Evolutionary conservation across 2,329 filamentous ascomycete genomes (phyloP).

Genomic region (Paecilomyces formosus): DNA sequence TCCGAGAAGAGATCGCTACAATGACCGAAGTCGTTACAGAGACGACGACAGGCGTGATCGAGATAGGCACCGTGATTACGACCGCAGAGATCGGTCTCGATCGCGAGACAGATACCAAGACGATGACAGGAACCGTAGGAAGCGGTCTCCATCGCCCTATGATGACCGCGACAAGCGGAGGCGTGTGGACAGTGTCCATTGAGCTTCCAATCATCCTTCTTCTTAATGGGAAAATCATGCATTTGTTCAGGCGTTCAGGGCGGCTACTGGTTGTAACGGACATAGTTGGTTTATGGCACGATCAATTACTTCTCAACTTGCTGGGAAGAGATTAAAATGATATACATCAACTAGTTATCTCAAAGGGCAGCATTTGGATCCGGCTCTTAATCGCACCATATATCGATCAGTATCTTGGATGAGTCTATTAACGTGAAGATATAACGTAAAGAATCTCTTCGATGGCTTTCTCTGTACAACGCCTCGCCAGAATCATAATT

Average conservation of each 20-base stretch:
- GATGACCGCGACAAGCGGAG: slow-evolving; percentile 35
- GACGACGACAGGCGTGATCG: slow-evolving; percentile 46
- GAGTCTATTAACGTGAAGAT: background rate
- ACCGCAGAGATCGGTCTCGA: slow-evolving; percentile 20
- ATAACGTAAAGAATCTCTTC: background rate
- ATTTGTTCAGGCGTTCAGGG: background rate
- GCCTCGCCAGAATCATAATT: background rate
- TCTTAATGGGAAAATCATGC: background rate
- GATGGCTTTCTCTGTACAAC: background rate
- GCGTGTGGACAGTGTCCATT: slow-evolving; percentile 21
- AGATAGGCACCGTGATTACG: slow-evolving; percentile 30
- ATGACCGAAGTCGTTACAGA: slow-evolving; percentile 43
- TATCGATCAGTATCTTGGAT: background rate
- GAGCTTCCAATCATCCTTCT: background rate
- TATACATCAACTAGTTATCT: background rate
- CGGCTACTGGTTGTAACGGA: background rate
- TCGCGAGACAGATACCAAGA: slow-evolving; percentile 14
- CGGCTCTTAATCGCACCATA: background rate
- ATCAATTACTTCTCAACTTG: background rate
- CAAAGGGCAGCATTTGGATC: background rate
- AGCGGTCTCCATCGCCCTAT: slow-evolving; percentile 36
- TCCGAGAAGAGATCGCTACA: slow-evolving; percentile 33
- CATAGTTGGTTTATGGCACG: background rate
- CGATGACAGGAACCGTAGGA: slow-evolving; percentile 24
- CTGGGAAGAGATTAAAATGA: background rate